A percentile compares a stretch with the other conserved stretches of the same genome.
Evolutionary conservation across 305 asterid genomes (phyloP).

Genomic region (Galium porrigens): DNA sequence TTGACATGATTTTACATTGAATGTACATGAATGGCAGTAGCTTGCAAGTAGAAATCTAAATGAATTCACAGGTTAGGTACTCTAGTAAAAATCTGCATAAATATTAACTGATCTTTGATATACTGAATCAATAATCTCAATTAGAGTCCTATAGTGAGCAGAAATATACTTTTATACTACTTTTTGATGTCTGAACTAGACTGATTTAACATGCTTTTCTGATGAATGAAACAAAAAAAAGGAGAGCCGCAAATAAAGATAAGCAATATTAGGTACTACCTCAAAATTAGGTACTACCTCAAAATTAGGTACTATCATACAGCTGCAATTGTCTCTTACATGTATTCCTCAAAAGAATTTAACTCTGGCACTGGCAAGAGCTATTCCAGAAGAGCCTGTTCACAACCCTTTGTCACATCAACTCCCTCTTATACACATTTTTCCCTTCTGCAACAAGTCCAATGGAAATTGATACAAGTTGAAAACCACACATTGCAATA

Average conservation of each 20-base stretch:
- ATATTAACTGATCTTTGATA: neutral
- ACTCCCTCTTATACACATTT: constrained; percentile 59
- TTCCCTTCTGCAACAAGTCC: constrained; percentile 44
- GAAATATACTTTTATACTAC: neutral
- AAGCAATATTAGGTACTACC: constrained; percentile 19
- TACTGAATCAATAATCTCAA: neutral
- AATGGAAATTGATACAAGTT: constrained; percentile 3
- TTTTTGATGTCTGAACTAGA: neutral
- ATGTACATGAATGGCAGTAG: too few species aligned
- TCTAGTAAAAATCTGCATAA: neutral
- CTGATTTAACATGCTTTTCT: neutral
- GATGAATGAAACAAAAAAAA: constrained; percentile 5
- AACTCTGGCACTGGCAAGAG: constrained; percentile 42
- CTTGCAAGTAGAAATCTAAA: neutral
- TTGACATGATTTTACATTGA: too few species aligned
- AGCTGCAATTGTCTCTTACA: constrained; percentile 52
- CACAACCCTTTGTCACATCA: constrained; percentile 77
- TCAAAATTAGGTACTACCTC: constrained; percentile 24
- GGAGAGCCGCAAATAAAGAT: constrained; percentile 5
- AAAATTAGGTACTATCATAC: constrained; percentile 24
- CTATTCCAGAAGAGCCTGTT: constrained; percentile 57
- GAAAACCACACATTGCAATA: neutral
- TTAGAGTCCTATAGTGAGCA: neutral
- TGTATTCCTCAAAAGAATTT: constrained; percentile 49
- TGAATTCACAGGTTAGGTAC: neutral